These are phyloP conservation scores for Xylaria castorea DNA, from an alignment of 495 filamentous ascomycete genomes.

Conservation along the genomic window DNA sequence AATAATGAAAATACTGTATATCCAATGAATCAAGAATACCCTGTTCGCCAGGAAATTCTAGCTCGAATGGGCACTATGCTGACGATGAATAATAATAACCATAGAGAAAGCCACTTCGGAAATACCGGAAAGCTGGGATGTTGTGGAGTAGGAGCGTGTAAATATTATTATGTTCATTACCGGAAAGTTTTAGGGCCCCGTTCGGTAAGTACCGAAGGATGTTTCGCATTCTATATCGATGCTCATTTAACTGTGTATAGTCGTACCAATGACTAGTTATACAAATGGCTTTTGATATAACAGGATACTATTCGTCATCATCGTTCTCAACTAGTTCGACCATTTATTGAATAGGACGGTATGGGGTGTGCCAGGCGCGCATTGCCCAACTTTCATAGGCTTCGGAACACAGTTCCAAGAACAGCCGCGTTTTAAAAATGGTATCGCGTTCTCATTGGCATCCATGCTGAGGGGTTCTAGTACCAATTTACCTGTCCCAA, in stretches of 20 bases:
- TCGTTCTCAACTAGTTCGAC: background rate
- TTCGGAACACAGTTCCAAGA: conserved; percentile 68
- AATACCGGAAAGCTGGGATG: background rate
- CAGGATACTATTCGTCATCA: background rate
- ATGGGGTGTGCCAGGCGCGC: conserved; percentile 27
- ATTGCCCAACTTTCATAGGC: conserved; percentile 26
- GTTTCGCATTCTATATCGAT: background rate
- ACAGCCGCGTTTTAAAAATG: conserved; percentile 69
- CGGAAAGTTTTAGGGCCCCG: background rate
- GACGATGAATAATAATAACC: background rate
- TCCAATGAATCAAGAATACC: background rate
- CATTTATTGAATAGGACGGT: background rate
- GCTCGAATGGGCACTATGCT: background rate
- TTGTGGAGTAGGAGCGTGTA: background rate
- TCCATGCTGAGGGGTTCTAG: conserved; percentile 37
- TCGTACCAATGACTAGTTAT: background rate
- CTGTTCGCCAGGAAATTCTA: background rate
- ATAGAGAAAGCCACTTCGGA: background rate
- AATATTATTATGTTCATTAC: background rate
- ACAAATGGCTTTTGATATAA: background rate
- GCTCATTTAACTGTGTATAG: background rate
- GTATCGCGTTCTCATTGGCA: conserved; percentile 51
- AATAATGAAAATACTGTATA: background rate
- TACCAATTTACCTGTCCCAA: conserved; percentile 9
- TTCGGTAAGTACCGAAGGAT: background rate